Base-by-base conservation (phyloP, 768 basidiomycete genomes). In the Hygrophorus pudorinus region DNA sequence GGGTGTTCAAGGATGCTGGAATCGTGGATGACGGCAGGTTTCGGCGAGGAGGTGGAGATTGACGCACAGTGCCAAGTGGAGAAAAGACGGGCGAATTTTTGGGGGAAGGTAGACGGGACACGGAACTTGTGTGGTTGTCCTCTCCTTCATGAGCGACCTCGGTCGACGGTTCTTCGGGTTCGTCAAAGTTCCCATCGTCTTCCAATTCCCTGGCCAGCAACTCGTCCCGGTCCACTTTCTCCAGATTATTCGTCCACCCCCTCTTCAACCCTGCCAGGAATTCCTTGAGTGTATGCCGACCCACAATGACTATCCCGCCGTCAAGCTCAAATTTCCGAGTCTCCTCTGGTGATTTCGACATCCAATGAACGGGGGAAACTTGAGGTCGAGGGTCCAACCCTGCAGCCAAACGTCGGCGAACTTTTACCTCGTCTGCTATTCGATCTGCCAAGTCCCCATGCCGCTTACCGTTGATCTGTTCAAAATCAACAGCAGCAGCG, bases 401-500 rank as follows among this genome's bases (percentile, higher is more conserved):
- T 0, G 76, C 62, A 10, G 77, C 73, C 35, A 75, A 56, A 40
- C 90, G 78, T 35, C 96, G 75, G 37, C 81, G 77, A 16, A 68
- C 58, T 51, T 81, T 78, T 51, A 90, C 75, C 41, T 83, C 73
- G 32, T 90, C 76, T 10, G 84, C 76, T 13, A 96, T 71, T 24
- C 75, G 77, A 17, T 75, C 70, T n/a, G 84, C 76, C 35, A 97
- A 71, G 51, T 93, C 91, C 4, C 96, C 93, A 51, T 88, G 81
- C 47, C 82, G 72, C 55, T 85, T 85, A 17, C 89, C 86, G 11
- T 75, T 69, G 38, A 90, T 65, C 61, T 92, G 75, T 30, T 85
- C 80, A 61, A 87, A 99, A 71, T 99, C 96, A 29, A 97, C 68
- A 0, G 91, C 96, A 2, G 92, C 91, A 4, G 94, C 92, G 29